Conservation (phyloP, 495 filamentous ascomycete species). For the Lasiosphaeria hispida region DNA sequence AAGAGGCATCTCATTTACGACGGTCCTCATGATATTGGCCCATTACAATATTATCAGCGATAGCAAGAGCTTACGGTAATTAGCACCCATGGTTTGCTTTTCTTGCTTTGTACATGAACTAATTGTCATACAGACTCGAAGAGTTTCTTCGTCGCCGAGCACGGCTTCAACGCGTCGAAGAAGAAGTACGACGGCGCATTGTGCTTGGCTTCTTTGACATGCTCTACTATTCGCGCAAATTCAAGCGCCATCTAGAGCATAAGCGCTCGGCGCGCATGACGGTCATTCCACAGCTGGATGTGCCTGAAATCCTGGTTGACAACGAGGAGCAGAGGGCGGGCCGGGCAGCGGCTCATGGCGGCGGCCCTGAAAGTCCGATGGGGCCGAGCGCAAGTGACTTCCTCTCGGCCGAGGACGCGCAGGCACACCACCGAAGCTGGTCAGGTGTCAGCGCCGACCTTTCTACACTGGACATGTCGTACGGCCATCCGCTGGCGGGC, state of each 20-base stretch:
- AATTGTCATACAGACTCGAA: constrained; percentile 59
- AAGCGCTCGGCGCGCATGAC: constrained; percentile 73
- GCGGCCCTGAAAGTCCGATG: constrained; percentile 3
- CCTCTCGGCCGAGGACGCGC: constrained; percentile 37
- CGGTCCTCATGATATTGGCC: constrained; percentile 92
- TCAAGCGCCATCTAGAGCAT: constrained; percentile 66
- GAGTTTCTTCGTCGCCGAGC: constrained; percentile 91
- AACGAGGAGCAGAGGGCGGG: constrained; percentile 44
- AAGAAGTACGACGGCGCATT: constrained; percentile 82
- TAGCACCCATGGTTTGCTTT: constrained; percentile 1
- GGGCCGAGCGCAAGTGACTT: constrained; percentile 15
- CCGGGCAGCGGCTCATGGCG: constrained; percentile 20
- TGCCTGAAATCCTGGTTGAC: constrained; percentile 90
- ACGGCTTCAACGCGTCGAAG: constrained; percentile 91
- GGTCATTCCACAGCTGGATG: constrained; percentile 71
- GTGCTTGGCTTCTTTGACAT: constrained; percentile 97
- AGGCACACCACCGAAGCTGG: constrained; percentile 39
- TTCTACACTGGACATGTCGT: constrained; percentile 41
- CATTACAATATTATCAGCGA: constrained; percentile 99
- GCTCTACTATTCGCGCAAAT: constrained; percentile 79
- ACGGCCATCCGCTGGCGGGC: constrained; percentile 42
- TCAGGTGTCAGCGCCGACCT: constrained; percentile 38
- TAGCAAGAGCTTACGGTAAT: constrained; percentile 84
- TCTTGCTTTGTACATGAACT: constrained; percentile 13
- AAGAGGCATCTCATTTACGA: constrained; percentile 86